A percentile compares a stretch with the other conserved stretches of the same genome.
These are phyloP conservation scores for Sarocladiaceae sp. DNA, from an alignment of 2,329 filamentous ascomycete species.

Conservation along the genomic window DNA sequence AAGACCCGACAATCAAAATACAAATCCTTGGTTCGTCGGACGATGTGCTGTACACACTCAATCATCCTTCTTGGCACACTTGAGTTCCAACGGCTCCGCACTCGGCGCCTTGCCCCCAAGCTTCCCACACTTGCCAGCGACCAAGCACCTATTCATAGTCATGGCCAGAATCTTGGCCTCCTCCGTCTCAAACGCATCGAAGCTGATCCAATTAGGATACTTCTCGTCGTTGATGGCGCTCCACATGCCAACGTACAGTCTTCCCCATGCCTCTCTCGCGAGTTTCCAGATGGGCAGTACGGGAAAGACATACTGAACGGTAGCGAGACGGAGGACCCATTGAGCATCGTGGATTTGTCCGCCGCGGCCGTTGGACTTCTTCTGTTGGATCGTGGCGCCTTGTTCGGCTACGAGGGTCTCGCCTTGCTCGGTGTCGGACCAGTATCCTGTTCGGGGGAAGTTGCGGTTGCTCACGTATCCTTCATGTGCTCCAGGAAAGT, in stretches of 20 bases:
- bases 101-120: conserved; percentile 16
- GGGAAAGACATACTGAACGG: conserved; percentile 7
- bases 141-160: conserved; percentile 27
- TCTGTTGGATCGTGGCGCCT: conserved; percentile 12
- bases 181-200: conserved; percentile 22
- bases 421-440: conserved; percentile 17
- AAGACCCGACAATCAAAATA: too few relatives aligned
- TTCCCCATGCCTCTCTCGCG: conserved; percentile 16
- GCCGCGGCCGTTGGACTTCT: conserved; percentile 11
- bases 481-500: conserved; percentile 20
- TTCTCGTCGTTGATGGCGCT: conserved; percentile 13
- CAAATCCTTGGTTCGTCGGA: too few relatives aligned
- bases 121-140: conserved; percentile 20
- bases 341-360: conserved; percentile 19
- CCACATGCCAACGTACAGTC: conserved; percentile 22
- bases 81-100: background rate
- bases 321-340: conserved; percentile 21
- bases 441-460: conserved; percentile 21
- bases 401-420: conserved; percentile 16
- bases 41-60: background rate
- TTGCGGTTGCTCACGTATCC: conserved; percentile 23
- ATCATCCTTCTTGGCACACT: conserved; percentile 5
- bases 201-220: conserved; percentile 29
- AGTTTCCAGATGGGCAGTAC: conserved; percentile 12
- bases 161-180: conserved; percentile 21